Evolutionary conservation across 148 eudicot genomes (phyloP).

Genomic region (Persicaria maculosa): DNA sequence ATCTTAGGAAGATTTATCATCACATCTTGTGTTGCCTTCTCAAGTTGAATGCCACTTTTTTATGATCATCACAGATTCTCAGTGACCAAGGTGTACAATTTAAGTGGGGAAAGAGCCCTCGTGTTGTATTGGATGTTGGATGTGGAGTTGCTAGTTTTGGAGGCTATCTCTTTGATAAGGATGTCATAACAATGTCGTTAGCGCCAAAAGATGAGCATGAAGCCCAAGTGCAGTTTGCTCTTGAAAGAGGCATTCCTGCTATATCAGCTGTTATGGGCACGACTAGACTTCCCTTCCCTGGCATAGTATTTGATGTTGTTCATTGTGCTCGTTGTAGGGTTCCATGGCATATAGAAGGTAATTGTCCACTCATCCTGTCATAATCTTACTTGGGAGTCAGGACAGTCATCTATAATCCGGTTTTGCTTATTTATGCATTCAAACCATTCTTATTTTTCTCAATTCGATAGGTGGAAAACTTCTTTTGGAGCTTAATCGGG

Average conservation of each 20-base stretch:
- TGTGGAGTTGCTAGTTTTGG: constrained; percentile 65
- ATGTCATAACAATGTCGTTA: constrained; percentile 62
- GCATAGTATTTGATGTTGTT: constrained; percentile 73
- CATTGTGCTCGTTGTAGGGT: constrained; percentile 96
- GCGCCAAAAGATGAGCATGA: constrained; percentile 97
- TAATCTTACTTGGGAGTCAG: not conserved
- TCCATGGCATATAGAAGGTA: constrained; percentile 97
- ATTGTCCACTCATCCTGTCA: not conserved
- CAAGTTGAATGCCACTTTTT: not conserved
- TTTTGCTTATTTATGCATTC: not conserved
- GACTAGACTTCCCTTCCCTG: constrained; percentile 78
- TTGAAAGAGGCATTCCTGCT: constrained; percentile 82
- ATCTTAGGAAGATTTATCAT: not conserved
- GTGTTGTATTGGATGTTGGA: constrained; percentile 91
- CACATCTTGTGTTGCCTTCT: not conserved
- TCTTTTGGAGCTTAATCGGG: constrained; percentile 62
- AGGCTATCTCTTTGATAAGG: constrained; percentile 43
- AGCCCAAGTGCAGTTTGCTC: constrained; percentile 78
- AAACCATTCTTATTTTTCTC: not conserved
- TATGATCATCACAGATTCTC: constrained; percentile 34
- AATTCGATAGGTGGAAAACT: constrained; percentile 59
- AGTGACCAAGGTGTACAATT: constrained; percentile 32
- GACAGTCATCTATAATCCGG: not conserved
- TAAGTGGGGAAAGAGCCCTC: constrained; percentile 81
- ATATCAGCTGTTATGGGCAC: constrained; percentile 97